These are phyloP conservation scores for Stachybotrys chlorohalonatus DNA, from an alignment of 2,329 filamentous ascomycete genomes.

Conservation along the genomic window DNA sequence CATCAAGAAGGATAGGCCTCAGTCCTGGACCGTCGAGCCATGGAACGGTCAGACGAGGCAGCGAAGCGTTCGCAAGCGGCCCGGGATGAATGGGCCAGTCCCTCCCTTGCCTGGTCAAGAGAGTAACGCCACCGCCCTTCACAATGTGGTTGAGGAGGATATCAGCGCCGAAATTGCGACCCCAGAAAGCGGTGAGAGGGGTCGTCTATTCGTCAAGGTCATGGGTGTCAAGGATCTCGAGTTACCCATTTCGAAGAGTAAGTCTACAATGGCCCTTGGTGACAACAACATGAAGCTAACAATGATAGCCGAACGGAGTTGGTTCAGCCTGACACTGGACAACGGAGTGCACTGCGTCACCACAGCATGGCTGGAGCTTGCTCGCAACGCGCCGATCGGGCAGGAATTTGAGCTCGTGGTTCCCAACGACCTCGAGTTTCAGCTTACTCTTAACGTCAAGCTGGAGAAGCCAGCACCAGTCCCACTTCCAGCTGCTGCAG, in stretches of 20 bases:
- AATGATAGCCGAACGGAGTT: conserved; percentile 68
- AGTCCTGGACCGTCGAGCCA: conserved; percentile 93
- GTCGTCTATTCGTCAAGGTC: conserved; percentile 95
- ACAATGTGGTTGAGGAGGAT: conserved; percentile 62
- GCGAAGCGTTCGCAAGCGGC: conserved; percentile 49
- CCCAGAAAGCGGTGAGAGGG: conserved; percentile 78
- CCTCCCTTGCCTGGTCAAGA: conserved; percentile 84
- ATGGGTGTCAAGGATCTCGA: conserved; percentile 95
- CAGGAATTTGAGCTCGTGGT: conserved; percentile 98
- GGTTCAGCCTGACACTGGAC: conserved; percentile 95
- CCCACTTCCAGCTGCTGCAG: conserved; percentile 44
- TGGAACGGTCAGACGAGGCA: conserved; percentile 80
- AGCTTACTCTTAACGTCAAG: conserved; percentile 93
- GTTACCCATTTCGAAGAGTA: conserved; percentile 81
- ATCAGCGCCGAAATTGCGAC: conserved; percentile 43
- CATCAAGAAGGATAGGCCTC: conserved; percentile 67
- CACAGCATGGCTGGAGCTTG: conserved; percentile 88
- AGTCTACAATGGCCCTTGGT: conserved; percentile 23
- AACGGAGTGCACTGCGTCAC: conserved; percentile 98
- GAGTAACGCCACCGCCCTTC: conserved; percentile 63
- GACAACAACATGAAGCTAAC: conserved; percentile 12
- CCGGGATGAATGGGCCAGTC: conserved; percentile 45
- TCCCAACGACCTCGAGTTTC: conserved; percentile 96
- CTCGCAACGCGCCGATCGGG: conserved; percentile 85
- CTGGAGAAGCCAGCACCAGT: conserved; percentile 68